These are phyloP conservation scores for Pichia pseudocactophila DNA, from an alignment of 805 yeast genomes.

Conservation along the genomic window DNA sequence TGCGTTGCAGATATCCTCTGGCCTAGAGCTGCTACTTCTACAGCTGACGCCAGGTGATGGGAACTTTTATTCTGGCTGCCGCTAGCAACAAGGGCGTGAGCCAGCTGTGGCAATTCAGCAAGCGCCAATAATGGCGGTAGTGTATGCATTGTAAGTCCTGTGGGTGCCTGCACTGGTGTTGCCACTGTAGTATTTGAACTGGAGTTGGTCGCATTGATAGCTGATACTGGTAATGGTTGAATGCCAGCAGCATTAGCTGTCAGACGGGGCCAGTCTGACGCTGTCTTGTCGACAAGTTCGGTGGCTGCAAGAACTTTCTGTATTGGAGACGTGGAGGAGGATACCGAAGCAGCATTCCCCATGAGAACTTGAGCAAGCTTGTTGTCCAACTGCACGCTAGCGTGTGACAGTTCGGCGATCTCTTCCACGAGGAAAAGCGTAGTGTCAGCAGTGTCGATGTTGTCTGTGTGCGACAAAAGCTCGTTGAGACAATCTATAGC, in stretches of 20 bases:
- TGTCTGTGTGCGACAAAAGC: too few species aligned
- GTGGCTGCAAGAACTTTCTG: too few species aligned
- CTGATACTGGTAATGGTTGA: too few species aligned
- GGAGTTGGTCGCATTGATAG: too few species aligned
- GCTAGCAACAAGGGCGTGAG: slow-evolving; percentile 36
- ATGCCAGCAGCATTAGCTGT: too few species aligned
- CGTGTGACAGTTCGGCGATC: background rate
- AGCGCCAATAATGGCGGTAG: background rate
- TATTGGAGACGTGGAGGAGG: too few species aligned
- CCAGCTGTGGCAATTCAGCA: background rate
- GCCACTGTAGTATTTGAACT: background rate
- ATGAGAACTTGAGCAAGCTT: background rate
- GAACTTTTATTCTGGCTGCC: background rate
- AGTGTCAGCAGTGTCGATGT: too few species aligned
- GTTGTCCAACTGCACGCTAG: background rate
- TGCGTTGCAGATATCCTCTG: background rate
- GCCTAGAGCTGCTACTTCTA: background rate
- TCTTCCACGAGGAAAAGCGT: background rate
- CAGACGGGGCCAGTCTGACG: too few species aligned
- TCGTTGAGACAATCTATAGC: too few species aligned
- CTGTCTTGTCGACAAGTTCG: too few species aligned
- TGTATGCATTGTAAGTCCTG: background rate
- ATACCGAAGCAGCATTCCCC: background rate
- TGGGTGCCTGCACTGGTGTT: background rate
- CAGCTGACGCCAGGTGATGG: background rate